Conservation (phyloP, 805 yeast species). For the Kodamaea sagamina region DNA sequence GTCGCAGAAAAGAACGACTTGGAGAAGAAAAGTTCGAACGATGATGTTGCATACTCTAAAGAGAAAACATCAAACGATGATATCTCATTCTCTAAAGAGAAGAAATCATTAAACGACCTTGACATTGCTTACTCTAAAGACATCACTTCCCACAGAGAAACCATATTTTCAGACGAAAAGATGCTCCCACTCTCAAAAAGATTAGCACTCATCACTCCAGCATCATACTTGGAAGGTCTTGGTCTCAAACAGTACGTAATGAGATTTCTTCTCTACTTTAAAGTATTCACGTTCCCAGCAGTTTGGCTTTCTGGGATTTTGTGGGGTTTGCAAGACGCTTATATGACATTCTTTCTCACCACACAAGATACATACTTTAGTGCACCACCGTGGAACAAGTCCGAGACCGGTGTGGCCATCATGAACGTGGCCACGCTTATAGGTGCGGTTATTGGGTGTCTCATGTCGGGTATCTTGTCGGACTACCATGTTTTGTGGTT, state of each 20-base stretch:
- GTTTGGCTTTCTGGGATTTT: constrained; percentile 38
- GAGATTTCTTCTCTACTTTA: constrained; percentile 33
- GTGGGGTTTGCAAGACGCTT: constrained; percentile 44
- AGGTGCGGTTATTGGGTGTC: constrained; percentile 42
- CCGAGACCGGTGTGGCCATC: constrained; percentile 37
- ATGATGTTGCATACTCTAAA: not conserved
- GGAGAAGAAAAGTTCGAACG: not conserved
- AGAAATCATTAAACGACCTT: not conserved
- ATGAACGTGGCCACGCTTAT: constrained; percentile 44
- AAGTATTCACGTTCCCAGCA: constrained; percentile 40
- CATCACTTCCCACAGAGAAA: constrained; percentile 2
- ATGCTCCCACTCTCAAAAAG: constrained; percentile 17
- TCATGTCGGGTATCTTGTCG: constrained; percentile 36
- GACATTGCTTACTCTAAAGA: not conserved
- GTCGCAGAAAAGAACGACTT: not conserved
- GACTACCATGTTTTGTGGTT: constrained; percentile 39
- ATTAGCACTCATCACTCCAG: constrained; percentile 36
- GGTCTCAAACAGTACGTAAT: constrained; percentile 45
- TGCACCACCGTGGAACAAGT: constrained; percentile 37
- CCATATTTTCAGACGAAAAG: constrained; percentile 8
- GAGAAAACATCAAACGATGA: constrained; percentile 5
- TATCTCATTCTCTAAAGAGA: constrained; percentile 4
- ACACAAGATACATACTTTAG: constrained; percentile 40
- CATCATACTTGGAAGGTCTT: constrained; percentile 37
- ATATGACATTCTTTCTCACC: constrained; percentile 41